Evolutionary conservation across 805 yeast genomes (phyloP), one percentile per base, ranked within the genome.

Genomic region (Yamadazyma tumulicola): DNA sequence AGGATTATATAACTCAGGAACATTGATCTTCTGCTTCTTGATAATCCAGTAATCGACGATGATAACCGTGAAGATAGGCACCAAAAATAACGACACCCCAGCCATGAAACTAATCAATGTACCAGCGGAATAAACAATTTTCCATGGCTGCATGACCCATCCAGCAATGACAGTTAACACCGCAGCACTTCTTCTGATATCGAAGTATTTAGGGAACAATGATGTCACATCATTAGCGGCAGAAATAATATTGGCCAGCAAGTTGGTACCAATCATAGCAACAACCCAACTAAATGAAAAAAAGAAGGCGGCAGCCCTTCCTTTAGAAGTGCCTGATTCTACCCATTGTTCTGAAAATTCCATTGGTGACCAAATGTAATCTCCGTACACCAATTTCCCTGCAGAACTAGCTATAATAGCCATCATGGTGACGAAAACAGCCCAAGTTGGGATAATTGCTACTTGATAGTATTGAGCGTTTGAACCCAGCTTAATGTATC

Each of bases 281-380:
- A 43, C 32, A 28, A 31, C 28, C 45, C 45, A 43, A 22, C 39
- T 34, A 19, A 43, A 37, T 11, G 34, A 47, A 30, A 35, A 44
- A 46, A 39, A 17, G 45, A 41, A 37, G 5, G 40, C 28, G 9
- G 49, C 51, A 19, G 48, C 48, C 37, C 51, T 48, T 10, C 44
- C 44, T 18, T 37, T 37, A 4, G 33, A 30, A 4, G 42, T 26
- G 6, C 44, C 44, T 8, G 40, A 26, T 4, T 55, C 54, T 33
- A 50, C 54, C 45, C 68, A 59, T 9, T 58, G 43, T 3, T 49
- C 51, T 34, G 64, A 60, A 41, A 67, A 64, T 31, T 55, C 59
- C 5, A 67, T 52, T 28, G 74, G 74, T 20, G 63, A 54, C 74
- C 74, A 70, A 29, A 67, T 60, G 18, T 59, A 59, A n/a, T 58